phyloP scores from a whole-genome alignment of 1,284 basidiomycete species.

The Vanrija sp. region DNA sequence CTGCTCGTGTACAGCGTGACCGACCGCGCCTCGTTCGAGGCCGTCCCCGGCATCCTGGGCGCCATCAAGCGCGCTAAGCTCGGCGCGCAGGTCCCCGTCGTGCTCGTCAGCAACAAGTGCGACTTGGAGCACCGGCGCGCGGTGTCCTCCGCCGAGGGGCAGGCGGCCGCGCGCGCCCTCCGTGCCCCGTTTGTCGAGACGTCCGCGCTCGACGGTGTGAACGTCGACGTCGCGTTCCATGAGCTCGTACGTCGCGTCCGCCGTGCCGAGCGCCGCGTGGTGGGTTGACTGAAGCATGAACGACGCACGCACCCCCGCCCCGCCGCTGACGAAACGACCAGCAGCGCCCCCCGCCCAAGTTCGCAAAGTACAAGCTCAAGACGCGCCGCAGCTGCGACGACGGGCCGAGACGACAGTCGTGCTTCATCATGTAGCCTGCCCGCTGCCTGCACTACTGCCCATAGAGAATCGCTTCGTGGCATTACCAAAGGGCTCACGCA shows the following conservation, averaged over 20 bases:
- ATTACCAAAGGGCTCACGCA: too few species aligned
- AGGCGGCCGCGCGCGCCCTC: slow-evolving; percentile 53
- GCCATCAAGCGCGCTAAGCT: slow-evolving; percentile 40
- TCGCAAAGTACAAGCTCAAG: too few species aligned
- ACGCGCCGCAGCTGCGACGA: too few species aligned
- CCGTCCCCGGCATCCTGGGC: slow-evolving; percentile 53
- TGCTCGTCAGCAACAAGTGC: slow-evolving; percentile 51
- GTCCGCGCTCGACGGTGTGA: slow-evolving; percentile 56
- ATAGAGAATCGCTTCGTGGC: too few species aligned
- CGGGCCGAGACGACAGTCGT: too few species aligned
- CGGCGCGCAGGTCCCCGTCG: too few species aligned
- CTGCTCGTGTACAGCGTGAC: slow-evolving; percentile 58
- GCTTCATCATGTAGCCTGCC: too few species aligned
- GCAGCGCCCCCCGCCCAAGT: too few species aligned
- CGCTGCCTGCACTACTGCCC: too few species aligned
- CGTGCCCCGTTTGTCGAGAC: slow-evolving; percentile 56
- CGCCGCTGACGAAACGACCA: too few species aligned
- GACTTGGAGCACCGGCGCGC: slow-evolving; percentile 54
- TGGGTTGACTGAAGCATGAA: slow-evolving; percentile 1
- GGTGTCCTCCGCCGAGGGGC: slow-evolving; percentile 53
- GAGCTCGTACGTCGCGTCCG: slow-evolving; percentile 56
- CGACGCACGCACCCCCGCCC: too few species aligned
- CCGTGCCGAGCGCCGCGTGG: slow-evolving; percentile 50
- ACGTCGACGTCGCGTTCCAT: slow-evolving; percentile 56
- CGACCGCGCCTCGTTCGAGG: slow-evolving; percentile 55